Percentiles rank a stretch among this genome's conserved stretches.
These are phyloP conservation scores for Arabis hirsuta DNA, from an alignment of 345 rosid species.

Conservation along the genomic window DNA sequence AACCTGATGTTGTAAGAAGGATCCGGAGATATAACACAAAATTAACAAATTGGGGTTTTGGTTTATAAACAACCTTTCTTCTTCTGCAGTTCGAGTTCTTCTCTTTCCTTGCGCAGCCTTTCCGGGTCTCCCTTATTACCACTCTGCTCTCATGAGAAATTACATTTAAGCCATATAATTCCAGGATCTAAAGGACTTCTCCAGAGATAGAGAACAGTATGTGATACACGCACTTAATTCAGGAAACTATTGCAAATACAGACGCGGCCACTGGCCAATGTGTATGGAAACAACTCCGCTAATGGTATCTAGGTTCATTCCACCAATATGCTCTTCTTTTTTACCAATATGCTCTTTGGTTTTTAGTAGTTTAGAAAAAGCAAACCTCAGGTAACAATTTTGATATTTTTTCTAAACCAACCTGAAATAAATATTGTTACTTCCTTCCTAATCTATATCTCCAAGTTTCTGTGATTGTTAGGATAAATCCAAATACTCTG, in stretches of 20 bases:
- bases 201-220: neutral
- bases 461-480: neutral
- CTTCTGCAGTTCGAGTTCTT: constrained; percentile 78
- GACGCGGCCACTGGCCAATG: neutral
- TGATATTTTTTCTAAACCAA: neutral
- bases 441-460: neutral
- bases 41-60: neutral
- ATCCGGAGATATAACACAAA: neutral
- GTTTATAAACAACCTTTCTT: constrained; percentile 63
- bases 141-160: constrained; percentile 51
- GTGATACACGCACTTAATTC: neutral
- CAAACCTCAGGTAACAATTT: neutral
- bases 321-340: neutral
- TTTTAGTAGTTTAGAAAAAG: neutral
- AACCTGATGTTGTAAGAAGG: neutral
- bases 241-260: constrained; percentile 9
- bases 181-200: constrained; percentile 18
- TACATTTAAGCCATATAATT: constrained; percentile 20
- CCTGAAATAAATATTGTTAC: neutral
- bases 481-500: constrained; percentile 10
- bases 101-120: constrained; percentile 76
- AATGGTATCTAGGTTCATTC: neutral
- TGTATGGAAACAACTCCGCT: neutral
- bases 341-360: neutral
- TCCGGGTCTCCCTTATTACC: constrained; percentile 76